Base-by-base conservation (phyloP, 305 asterid genomes). In the Euphrasia arctica region DNA sequence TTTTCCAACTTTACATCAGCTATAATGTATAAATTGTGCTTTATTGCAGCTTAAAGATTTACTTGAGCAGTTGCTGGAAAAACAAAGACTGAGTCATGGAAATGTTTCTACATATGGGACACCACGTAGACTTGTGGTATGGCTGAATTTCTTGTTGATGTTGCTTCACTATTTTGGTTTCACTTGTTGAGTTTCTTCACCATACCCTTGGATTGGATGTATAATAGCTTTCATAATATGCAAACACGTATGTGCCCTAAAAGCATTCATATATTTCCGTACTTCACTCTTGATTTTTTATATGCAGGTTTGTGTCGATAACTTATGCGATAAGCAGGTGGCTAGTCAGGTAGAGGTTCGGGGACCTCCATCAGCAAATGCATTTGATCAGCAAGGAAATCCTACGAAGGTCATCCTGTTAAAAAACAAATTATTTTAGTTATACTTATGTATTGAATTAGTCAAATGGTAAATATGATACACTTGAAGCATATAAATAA, bases 111-210 rank as follows among this genome's bases (percentile, higher is more conserved):
- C 90, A 54, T 78, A 47, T 74, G 96, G 98, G 74, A 89, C 98
- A 47, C 96, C 98, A 49, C 97, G 97, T 50, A 86, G 98, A 73
- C 85, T 92, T 71, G 96, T 89, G 86, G 98, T 92, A 78, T 72
- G 86, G 63, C 77, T 58, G 58, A 54, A 64, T 70, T 67, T 48
- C 6, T 63, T 14, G 69, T 59, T 25, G 27, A 25, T 48, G 36
- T 60, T 55, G 64, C 70, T 54, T 66, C 41, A 51, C 71, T 29
- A 39, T 60, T 61, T 70, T 57, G 63, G 32, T 1, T 25, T 25
- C 27, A 18, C 22, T 18, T 18, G 22, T 25, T 25, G 27, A 25
- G 27, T 25, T 25, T 25, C 18, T 58, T 57, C 62, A 51, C 15
- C 45, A 55, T 34, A 27, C 8, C 36, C 6, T 25, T 25, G 27